Evolutionary conservation across 2,329 filamentous ascomycete species (phyloP).

Genomic region (Pseudodiploospora longispora): DNA sequence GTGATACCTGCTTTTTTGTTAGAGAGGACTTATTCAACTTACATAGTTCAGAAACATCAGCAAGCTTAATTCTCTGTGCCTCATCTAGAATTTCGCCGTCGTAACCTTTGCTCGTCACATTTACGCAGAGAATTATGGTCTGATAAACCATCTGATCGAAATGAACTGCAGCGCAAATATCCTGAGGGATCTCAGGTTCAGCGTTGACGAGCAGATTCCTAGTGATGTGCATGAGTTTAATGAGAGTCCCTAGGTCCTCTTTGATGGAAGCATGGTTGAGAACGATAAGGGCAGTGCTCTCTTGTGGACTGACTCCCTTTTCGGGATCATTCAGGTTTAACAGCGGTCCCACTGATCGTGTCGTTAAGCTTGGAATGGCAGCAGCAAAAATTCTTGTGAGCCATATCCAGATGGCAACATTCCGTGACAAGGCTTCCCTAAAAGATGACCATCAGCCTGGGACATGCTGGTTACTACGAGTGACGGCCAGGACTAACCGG

Average conservation of each 20-base stretch:
- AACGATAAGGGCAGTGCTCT: constrained; percentile 55
- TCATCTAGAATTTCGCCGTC: constrained; percentile 57
- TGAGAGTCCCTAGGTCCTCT: constrained; percentile 54
- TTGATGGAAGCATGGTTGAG: constrained; percentile 54
- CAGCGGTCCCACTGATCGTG: constrained; percentile 49
- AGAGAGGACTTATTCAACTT: constrained; percentile 19
- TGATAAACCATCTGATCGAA: constrained; percentile 61
- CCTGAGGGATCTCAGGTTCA: constrained; percentile 57
- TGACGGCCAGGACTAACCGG: constrained; percentile 32
- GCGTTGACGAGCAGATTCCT: constrained; percentile 57
- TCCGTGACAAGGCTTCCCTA: constrained; percentile 53
- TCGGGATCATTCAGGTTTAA: constrained; percentile 46
- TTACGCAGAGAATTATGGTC: constrained; percentile 57
- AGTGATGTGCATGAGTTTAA: constrained; percentile 60
- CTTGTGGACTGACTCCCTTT: constrained; percentile 50
- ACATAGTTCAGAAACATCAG: constrained; percentile 59
- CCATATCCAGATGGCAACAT: constrained; percentile 59
- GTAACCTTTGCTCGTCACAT: constrained; percentile 59
- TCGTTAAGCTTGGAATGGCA: constrained; percentile 52
- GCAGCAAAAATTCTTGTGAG: constrained; percentile 53
- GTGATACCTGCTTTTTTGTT: too few species aligned
- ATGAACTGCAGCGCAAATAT: constrained; percentile 55
- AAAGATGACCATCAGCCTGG: constrained; percentile 9
- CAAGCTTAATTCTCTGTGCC: constrained; percentile 45
- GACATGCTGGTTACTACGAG: neutral